Base-by-base conservation (phyloP, 192 early-diverging fungal genomes). In the Backusella mclennaniae region DNA sequence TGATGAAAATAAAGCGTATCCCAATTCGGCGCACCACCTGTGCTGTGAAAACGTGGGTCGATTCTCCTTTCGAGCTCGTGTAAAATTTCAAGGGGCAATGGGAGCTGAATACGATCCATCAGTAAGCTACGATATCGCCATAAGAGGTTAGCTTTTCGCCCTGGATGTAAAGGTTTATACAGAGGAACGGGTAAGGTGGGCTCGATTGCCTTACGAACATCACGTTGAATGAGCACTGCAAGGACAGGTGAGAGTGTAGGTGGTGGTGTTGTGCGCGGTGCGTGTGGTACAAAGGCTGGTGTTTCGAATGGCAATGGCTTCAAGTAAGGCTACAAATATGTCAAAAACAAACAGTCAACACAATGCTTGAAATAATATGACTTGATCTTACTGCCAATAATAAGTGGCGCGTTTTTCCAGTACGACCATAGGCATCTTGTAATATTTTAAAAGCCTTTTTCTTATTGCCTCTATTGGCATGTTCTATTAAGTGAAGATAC, bases 41-140 rank as follows among this genome's bases (percentile, higher is more conserved):
- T 21, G 66, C 17, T n/a, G 23, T 33, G 4, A 69, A 21, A 56
- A 59, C 3, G 33, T 38, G 73, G 23, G 0, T 70, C 66, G 5
- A 75, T 73, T 9, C 80, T 83, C 4, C 2, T 29, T 42, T 83
- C 82, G 1, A 83, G 38, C 38, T 83, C 82, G 68, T 36, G 36
- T 1, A 80, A 19, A 6, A 80, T 79, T 35, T 80, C 79, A 26
- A 73, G 29, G 4, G 82, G 82, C 17, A 83, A 56, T 19, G 82
- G 79, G 5, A 75, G 11, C 14, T 66, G 59, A 12, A 80, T 39
- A 4, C 41, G 49, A 0, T 59, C 21, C 0, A 80, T 19, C 0
- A 83, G 69, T 23, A 67, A 71, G n/a, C 76, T 77, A 15, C 82
- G 78, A 56, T 76, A 74, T 12, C n/a, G n/a, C 82, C 82, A 83